Percentiles rank a stretch among this genome's conserved stretches.
These are phyloP conservation scores for Arthrinium puccinioides DNA, from an alignment of 2,329 filamentous ascomycete genomes.

Conservation along the genomic window DNA sequence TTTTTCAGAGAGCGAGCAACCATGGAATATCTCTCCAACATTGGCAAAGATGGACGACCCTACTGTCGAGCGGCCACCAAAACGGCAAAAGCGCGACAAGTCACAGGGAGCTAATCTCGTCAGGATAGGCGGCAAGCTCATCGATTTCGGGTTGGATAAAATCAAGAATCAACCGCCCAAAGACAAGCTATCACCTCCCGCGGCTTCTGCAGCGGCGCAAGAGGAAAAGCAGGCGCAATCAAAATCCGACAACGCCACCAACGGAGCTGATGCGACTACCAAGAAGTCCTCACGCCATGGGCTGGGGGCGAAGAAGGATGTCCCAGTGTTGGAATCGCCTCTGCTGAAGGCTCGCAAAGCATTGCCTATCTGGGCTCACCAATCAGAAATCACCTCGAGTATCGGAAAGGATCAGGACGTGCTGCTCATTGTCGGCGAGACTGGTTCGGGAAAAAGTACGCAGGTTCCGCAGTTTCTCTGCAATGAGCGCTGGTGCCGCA, in stretches of 20 bases:
- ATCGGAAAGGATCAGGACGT: slow-evolving; percentile 60
- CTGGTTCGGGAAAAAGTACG: slow-evolving; percentile 93
- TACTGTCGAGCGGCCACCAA: slow-evolving; percentile 6
- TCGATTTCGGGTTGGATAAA: slow-evolving; percentile 7
- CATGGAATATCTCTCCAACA: neutral
- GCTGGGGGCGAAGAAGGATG: neutral
- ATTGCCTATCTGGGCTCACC: slow-evolving; percentile 75
- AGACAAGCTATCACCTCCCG: neutral
- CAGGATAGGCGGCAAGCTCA: slow-evolving; percentile 4
- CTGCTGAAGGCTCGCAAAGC: slow-evolving; percentile 46
- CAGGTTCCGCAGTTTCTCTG: slow-evolving; percentile 90
- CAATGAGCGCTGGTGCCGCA: slow-evolving; percentile 69
- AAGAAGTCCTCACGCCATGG: neutral
- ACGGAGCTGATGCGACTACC: neutral
- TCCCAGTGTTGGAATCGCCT: slow-evolving; percentile 11
- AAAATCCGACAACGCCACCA: neutral
- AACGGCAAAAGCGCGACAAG: slow-evolving; percentile 4
- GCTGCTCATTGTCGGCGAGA: slow-evolving; percentile 84
- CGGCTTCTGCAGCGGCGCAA: too few species aligned
- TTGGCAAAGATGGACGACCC: too few species aligned
- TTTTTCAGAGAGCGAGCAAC: too few species aligned
- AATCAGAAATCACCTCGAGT: slow-evolving; percentile 58
- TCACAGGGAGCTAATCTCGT: neutral
- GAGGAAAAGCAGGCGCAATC: neutral
- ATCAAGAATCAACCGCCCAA: slow-evolving; percentile 1